Evolutionary conservation across 2,329 filamentous ascomycete species (phyloP), one percentile per base, ranked within the genome.

Genomic region (Colletotrichum sp.): DNA sequence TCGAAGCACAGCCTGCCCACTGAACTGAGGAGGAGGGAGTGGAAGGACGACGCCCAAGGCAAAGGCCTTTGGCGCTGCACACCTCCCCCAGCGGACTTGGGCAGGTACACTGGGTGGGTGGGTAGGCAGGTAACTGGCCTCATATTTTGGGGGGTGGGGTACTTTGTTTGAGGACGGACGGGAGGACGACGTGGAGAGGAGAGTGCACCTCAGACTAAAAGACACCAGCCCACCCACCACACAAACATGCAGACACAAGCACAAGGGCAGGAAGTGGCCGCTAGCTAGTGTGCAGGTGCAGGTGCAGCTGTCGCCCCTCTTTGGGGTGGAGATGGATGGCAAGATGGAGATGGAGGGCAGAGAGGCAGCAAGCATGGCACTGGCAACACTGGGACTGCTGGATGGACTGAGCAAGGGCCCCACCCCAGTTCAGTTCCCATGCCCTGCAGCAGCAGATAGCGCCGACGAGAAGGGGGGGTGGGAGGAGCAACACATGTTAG

Each of bases 1-100:
- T 78, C 71, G 71, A 69, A 78, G 77, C 77, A 78, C 75, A 77
- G 77, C 77, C 71, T 70, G 71, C 76, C 76, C 76, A 77, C 69
- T 44, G 19, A 68, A 65, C 36, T 66, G 63, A 77, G 57, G 68
- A 73, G 68, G 61, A 62, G 27, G 57, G 27, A 57, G 52, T 29
- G 44, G 44, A 57, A 13, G 52, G 22, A 62, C 27, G 27, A 69
- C 65, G 61, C 49, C 62, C 61, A 71, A 71, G 61, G 34, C 61
- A 67, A 49, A 66, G 76, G 65, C 64, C 69, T 72, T 34, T 62
- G 59, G 57, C 44, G 71, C 70, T 74, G 71, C 59, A 69, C 32
- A 64, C 36, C 34, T 61, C 52, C 66, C 52, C 66, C 52, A 59
- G 66, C 19, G 52, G n/a, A 55, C 29, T 64, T 64, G 32, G 52